These are phyloP conservation scores for Eutrema japonicum DNA, from an alignment of 345 rosid genomes.

Conservation along the genomic window DNA sequence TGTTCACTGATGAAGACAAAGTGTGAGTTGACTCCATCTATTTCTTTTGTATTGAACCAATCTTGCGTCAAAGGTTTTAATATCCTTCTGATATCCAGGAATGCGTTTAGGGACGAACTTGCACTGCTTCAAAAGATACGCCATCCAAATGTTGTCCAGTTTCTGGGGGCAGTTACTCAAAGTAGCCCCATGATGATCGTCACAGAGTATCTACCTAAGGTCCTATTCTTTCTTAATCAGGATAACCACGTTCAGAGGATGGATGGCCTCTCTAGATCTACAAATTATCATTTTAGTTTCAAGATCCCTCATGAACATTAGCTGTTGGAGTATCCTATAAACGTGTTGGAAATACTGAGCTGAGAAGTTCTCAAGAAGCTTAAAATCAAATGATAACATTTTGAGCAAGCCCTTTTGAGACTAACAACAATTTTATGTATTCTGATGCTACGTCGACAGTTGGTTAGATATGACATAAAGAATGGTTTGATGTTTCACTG, in stretches of 20 bases:
- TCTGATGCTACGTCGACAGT: conserved; percentile 5
- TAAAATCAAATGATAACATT: neutral
- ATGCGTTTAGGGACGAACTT: conserved; percentile 84
- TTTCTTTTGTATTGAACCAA: conserved; percentile 1
- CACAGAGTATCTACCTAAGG: conserved; percentile 80
- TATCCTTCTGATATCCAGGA: conserved; percentile 50
- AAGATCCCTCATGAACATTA: conserved; percentile 13
- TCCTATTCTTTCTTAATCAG: conserved; percentile 36
- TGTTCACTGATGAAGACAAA: conserved; percentile 70
- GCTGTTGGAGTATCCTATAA: neutral
- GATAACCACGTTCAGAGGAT: conserved; percentile 10
- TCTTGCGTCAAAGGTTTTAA: conserved; percentile 12
- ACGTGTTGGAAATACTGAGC: conserved; percentile 10
- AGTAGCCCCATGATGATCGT: conserved; percentile 89
- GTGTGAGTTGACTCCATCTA: conserved; percentile 58
- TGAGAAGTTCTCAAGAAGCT: neutral
- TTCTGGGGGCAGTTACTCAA: conserved; percentile 88
- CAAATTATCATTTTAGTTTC: conserved; percentile 5
- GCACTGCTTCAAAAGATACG: conserved; percentile 82
- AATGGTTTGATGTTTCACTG: conserved; percentile 11
- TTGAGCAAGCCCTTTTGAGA: conserved; percentile 10
- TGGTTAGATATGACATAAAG: conserved; percentile 18
- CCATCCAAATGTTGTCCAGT: conserved; percentile 89
- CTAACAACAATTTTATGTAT: neutral
- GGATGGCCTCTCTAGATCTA: neutral